These are phyloP conservation scores for Laburnicola sp. DNA, from an alignment of 2,329 filamentous ascomycete species.

Conservation along the genomic window DNA sequence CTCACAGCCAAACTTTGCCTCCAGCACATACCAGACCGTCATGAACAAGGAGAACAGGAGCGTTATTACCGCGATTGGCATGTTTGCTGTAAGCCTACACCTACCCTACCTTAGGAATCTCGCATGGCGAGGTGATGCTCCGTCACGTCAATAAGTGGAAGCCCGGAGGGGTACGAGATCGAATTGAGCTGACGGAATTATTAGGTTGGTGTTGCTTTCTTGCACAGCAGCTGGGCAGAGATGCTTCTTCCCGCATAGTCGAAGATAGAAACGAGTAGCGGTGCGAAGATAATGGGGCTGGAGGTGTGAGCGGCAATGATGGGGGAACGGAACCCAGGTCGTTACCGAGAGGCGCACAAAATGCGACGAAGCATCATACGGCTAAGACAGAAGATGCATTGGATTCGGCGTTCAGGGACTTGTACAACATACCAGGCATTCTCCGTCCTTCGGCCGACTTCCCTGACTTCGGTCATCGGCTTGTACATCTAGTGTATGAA, in stretches of 20 bases:
- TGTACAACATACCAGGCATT: conserved; percentile 3
- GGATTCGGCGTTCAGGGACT: conserved; percentile 2
- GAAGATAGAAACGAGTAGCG: too few relatives aligned
- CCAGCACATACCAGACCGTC: conserved; percentile 46
- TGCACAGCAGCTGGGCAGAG: conserved; percentile 58
- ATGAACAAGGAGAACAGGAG: conserved; percentile 54
- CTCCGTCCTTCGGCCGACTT: too few relatives aligned
- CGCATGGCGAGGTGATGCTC: conserved; percentile 7
- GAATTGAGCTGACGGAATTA: conserved; percentile 21
- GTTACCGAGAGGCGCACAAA: too few relatives aligned
- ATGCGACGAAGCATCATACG: not conserved
- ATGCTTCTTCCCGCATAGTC: conserved; percentile 54
- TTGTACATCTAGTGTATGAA: too few relatives aligned
- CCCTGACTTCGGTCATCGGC: too few relatives aligned
- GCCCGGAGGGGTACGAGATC: not conserved
- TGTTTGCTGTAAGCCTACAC: conserved; percentile 57
- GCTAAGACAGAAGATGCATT: not conserved
- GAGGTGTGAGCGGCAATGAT: not conserved
- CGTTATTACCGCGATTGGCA: conserved; percentile 52
- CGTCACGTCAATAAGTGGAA: too few relatives aligned
- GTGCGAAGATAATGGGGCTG: not conserved
- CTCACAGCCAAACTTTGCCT: conserved; percentile 46
- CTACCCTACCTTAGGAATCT: not conserved
- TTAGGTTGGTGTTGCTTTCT: conserved; percentile 56
- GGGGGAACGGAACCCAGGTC: too few relatives aligned